Conservation (phyloP, 2,329 filamentous ascomycete genomes). For the Alternaria sp. region DNA sequence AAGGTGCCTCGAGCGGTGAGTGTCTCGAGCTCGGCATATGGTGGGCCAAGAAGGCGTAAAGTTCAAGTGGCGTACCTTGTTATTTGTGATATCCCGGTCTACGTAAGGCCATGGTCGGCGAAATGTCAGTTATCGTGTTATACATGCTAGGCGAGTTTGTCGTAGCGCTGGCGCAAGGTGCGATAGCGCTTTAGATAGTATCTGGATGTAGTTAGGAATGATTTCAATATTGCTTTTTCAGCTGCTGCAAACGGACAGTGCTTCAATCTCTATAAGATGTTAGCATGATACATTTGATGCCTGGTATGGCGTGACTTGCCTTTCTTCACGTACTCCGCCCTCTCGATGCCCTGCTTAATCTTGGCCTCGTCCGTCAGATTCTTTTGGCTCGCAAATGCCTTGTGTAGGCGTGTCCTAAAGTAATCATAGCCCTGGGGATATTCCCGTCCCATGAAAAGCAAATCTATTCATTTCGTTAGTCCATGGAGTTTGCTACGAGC, state of each 20-base stretch:
- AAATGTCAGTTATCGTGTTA: not conserved
- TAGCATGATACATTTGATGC: not conserved
- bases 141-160: slow-evolving; percentile 43
- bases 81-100: slow-evolving; percentile 34
- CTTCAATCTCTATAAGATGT: slow-evolving; percentile 75
- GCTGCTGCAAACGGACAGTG: slow-evolving; percentile 69
- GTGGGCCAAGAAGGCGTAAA: slow-evolving; percentile 65
- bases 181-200: slow-evolving; percentile 94
- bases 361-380: slow-evolving; percentile 72
- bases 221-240: slow-evolving; percentile 1
- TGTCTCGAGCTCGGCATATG: slow-evolving; percentile 74
- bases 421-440: slow-evolving; percentile 87
- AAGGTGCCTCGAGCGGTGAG: slow-evolving; percentile 80
- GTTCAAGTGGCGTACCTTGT: slow-evolving; percentile 25
- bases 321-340: slow-evolving; percentile 90
- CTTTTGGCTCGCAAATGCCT: slow-evolving; percentile 81
- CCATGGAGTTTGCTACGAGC: not conserved
- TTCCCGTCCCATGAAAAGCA: slow-evolving; percentile 81
- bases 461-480: slow-evolving; percentile 62
- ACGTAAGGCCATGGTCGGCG: slow-evolving; percentile 16
- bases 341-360: slow-evolving; percentile 76
- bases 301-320: slow-evolving; percentile 56
- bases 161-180: slow-evolving; percentile 81
- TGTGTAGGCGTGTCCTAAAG: slow-evolving; percentile 81
- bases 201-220: slow-evolving; percentile 54